Evolutionary conservation across 1,284 basidiomycete species (phyloP), one percentile per base, ranked within the genome.

Genomic region (Boletus sp.): DNA sequence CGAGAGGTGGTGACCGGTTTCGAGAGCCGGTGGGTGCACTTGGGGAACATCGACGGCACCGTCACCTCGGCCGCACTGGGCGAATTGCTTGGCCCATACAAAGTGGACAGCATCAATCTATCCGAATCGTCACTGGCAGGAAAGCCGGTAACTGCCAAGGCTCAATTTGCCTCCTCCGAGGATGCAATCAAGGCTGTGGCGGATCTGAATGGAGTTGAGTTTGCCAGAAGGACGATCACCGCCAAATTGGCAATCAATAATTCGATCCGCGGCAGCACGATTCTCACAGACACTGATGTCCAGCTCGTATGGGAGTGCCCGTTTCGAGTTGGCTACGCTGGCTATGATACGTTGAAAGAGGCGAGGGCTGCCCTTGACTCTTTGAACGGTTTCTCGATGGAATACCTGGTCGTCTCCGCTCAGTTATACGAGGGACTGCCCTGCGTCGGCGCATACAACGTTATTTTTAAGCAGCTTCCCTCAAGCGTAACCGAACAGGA

Each of bases 281-380:
- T 56, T 8, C 38, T 65, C 7, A 42, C 25, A 13, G 66, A 65
- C 32, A 61, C 57, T 2, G 51, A 59, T 6, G 62, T 84, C 4
- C 73, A 74, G 9, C 62, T 88, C 25, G 61, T 71, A 13, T 82
- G 77, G 76, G 71, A 76, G 17, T 72, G 72, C 2, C 80, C 85
- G 0, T 62, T 64, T 13, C 72, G 71, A 32, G 68, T 69, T 1
- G 81, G 72, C 0, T 87, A 77, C 50, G 77, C 74, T 16, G 85
- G 85, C 1, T 88, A 81, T 52, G 57, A 67, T 0, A 76, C 69
- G 2, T 52, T 68, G 35, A 65, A 69, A 34, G 66, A 71, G 9
- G 84, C 84, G 0, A 59, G 72, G 19, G 59, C 63, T 23, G 82
- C 75, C 1, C 71, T 83, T 3, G 62, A 58, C 17, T 59, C 68